Conservation (phyloP, 208 protist genomes). For the Lotmaria passim region DNA sequence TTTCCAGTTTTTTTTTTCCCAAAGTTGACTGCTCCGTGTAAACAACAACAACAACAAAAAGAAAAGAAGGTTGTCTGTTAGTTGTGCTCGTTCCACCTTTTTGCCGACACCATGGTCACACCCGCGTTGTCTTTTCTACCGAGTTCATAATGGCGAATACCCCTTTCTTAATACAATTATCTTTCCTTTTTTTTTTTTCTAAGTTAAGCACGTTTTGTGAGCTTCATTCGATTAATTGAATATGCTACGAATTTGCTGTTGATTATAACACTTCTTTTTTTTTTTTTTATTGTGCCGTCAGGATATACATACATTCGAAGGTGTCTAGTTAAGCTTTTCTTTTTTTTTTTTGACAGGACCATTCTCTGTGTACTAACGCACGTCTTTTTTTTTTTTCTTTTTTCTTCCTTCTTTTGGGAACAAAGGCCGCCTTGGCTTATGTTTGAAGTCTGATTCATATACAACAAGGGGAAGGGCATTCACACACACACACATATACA, state of each 20-base stretch:
- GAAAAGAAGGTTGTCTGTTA: too few relatives aligned
- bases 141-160: neutral
- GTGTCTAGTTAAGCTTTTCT: neutral
- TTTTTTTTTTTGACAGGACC: conserved; percentile 11
- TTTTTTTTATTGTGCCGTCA: neutral
- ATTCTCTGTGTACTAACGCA: neutral
- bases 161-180: neutral
- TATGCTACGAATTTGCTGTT: neutral
- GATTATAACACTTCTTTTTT: neutral
- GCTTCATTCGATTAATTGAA: conserved; percentile 6
- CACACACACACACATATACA: too few relatives aligned
- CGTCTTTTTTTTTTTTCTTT: neutral
- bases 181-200: neutral
- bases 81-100: neutral
- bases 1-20: neutral
- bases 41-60: too few relatives aligned
- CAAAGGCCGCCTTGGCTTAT: too few relatives aligned
- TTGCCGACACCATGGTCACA: too few relatives aligned
- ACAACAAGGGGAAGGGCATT: too few relatives aligned
- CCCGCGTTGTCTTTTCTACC: too few relatives aligned
- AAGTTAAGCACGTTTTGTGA: neutral
- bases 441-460: too few relatives aligned
- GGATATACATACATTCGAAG: neutral
- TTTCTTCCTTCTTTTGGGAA: too few relatives aligned
- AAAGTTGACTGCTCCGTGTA: too few relatives aligned